Base-by-base conservation (phyloP, 2,329 filamentous ascomycete genomes). In the Orbilia javanica region DNA sequence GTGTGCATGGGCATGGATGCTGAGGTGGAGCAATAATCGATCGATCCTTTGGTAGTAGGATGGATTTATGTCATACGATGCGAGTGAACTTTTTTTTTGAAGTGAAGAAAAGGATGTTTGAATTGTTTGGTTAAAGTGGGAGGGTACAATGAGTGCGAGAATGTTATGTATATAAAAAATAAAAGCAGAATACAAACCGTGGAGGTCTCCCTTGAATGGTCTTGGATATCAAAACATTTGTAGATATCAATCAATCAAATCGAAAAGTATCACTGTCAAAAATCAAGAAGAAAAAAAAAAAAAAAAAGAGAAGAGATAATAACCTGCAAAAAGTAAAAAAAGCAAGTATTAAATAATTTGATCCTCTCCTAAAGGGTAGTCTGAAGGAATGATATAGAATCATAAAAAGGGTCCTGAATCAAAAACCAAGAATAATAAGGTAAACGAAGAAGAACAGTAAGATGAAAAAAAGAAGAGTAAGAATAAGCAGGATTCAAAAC, bases 141-240 rank as follows among this genome's bases (percentile, higher is more conserved):
- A 22, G 22, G 20, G 36, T 57, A 57, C 52, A 57, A 57, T 2
- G 52, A 57, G 52, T 57, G 52, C 52, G 52, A 22, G 52, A 57
- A 57, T 18, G 52, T 57, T 39, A 57, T 20, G 39, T 36, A 57
- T 11, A 57, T 36, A 36, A 39, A 39, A 20, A 31, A 34, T 31
- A 39, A 57, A 39, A 25, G 8, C 15, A 53, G 11, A 34, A 31
- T 34, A 22, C 29, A 22, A 57, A 57, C 29, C 52, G 25, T 11
- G n/a, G 25, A n/a, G 15, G 13, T 31, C 29, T 57, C 52, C 52
- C 52, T 57, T n/a, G 52, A 39, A 36, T 18, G n/a, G 6, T 57
- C 6, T 2, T 31, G 52, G 22, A 39, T 39, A 57, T 15, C 52
- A 57, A 53, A 57, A 46, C 15, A 4, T n/a, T 39, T 1, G 36